These are phyloP conservation scores for Angomonas desouzai DNA, from an alignment of 208 protist species.

Conservation along the genomic window DNA sequence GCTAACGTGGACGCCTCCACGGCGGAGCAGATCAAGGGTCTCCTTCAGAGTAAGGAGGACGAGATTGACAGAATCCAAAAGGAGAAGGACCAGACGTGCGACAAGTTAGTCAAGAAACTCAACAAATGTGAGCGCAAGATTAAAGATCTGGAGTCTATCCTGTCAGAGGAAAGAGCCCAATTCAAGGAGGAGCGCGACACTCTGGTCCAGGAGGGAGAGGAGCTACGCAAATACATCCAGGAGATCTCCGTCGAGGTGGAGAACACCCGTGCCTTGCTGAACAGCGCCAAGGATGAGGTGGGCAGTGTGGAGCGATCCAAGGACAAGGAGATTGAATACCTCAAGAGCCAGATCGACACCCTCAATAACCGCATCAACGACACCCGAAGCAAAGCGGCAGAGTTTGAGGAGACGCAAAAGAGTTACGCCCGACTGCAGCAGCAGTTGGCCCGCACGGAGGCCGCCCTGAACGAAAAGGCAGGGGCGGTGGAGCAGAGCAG, in stretches of 20 bases:
- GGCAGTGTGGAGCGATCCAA: constrained; percentile 60
- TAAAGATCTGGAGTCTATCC: constrained; percentile 63
- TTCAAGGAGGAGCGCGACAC: constrained; percentile 72
- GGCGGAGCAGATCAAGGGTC: constrained; percentile 61
- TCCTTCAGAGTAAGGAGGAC: constrained; percentile 83
- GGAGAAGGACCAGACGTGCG: constrained; percentile 77
- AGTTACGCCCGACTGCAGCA: constrained; percentile 82
- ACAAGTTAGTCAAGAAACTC: constrained; percentile 89
- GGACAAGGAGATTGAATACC: constrained; percentile 75
- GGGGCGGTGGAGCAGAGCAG: constrained; percentile 77
- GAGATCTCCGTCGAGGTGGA: constrained; percentile 81
- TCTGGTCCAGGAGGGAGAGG: constrained; percentile 53
- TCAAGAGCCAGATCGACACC: constrained; percentile 49
- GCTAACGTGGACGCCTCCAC: constrained; percentile 51
- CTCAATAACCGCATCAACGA: constrained; percentile 59
- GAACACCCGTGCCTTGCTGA: constrained; percentile 60
- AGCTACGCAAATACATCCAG: constrained; percentile 75
- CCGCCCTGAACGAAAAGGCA: constrained; percentile 63
- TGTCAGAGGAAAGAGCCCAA: constrained; percentile 79
- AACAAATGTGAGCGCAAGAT: constrained; percentile 84
- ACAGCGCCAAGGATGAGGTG: constrained; percentile 45
- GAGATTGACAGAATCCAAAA: constrained; percentile 66
- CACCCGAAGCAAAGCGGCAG: constrained; percentile 53
- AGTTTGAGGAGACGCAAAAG: constrained; percentile 72
- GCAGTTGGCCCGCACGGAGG: constrained; percentile 69